Evolutionary conservation across 345 rosid genomes (phyloP).

Genomic region (Bruguiera parviflora): DNA sequence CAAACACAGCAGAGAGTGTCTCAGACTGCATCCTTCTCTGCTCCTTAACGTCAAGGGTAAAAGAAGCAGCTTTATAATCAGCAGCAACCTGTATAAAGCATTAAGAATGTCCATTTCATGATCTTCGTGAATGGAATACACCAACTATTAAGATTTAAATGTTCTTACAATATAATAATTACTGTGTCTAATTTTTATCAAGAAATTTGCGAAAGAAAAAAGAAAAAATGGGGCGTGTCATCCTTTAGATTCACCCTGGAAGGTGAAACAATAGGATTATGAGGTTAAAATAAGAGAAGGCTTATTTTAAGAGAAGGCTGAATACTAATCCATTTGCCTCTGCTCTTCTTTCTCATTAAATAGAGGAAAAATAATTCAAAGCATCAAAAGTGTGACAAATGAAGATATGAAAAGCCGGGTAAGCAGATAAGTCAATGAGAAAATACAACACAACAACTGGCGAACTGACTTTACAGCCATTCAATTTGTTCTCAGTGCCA

Average conservation of each 20-base stretch:
- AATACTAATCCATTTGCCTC: not conserved
- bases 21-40: conserved; percentile 72
- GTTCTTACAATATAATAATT: no score
- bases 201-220: no score
- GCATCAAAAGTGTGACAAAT: not conserved
- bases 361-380: not conserved
- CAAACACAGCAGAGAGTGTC: conserved; percentile 78
- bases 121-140: not conserved
- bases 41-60: conserved; percentile 55
- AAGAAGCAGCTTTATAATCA: conserved; percentile 73
- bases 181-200: no score
- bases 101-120: not conserved
- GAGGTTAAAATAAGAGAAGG: not conserved
- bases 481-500: no score
- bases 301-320: not conserved
- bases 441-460: no score
- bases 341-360: not conserved
- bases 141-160: no score
- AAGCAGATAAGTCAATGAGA: not conserved
- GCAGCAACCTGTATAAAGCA: conserved; percentile 61
- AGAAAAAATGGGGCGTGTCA: no score
- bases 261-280: not conserved
- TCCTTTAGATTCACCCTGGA: no score
- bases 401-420: not conserved
- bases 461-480: no score